Base-by-base conservation (phyloP, 2,329 filamentous ascomycete species). In the Dactylellina haptotyla region DNA sequence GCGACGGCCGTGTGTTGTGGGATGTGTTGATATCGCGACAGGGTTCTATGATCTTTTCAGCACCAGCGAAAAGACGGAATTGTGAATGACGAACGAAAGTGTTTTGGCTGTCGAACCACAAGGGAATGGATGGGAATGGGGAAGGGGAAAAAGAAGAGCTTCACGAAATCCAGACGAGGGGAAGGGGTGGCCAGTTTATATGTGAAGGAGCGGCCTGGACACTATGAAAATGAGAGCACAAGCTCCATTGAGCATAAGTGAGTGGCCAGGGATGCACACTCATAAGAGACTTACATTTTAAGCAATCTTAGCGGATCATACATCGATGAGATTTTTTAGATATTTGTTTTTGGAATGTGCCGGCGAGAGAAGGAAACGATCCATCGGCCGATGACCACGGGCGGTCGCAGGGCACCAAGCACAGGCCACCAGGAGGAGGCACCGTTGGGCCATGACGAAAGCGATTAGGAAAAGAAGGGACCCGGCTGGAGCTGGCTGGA, bases 111-210 rank as follows among this genome's bases (percentile, higher is more conserved):
- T 16, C 46, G 3, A 18, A 46, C 4, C 2, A 4, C 4, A 18
- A 20, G 14, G 16, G n/a, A 10, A 1, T 46, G 2, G 41, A 16
- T 41, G 37, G n/a, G n/a, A n/a, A n/a, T n/a, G n/a, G n/a, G n/a
- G n/a, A n/a, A 41, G 3, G 23, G 16, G 23, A 28, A 26, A 12
- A 25, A 26, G 12, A n/a, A 50, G n/a, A 28, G 37, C 12, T 41
- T 57, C 37, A 64, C 26, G 32, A 46, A 39, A 14, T 39, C 26
- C 50, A 43, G 62, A 30, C 39, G 20, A 34, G 30, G 23, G 32
- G 32, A 37, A 10, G 28, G 50, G 61, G 10, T 26, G 4, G 18
- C 6, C 34, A 26, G 9, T 56, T 66, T 66, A 66, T 66, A 66
- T 32, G 39, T 50, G 28, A 39, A 43, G 25, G 43, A 43, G 30